Percentiles rank a stretch among this genome's conserved stretches.
Evolutionary conservation across 164 flowering plant genomes (phyloP).

Genomic region (Magnolia kwangsiensis): DNA sequence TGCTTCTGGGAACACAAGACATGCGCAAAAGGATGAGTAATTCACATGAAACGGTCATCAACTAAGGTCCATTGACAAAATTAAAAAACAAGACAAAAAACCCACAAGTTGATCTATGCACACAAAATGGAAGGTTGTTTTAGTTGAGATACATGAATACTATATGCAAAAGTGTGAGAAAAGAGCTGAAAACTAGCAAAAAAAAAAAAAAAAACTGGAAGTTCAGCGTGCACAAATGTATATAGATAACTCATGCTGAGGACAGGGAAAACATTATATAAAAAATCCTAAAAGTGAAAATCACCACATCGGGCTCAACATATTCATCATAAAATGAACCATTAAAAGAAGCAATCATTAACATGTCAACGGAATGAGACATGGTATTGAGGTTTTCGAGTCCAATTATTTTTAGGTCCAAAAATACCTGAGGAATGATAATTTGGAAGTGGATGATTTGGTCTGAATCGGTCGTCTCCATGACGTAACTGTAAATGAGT

Average conservation of each 20-base stretch:
- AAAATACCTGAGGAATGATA: slow-evolving; percentile 56
- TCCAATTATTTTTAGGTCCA: neutral
- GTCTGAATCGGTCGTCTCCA: slow-evolving; percentile 59
- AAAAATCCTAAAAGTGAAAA: neutral
- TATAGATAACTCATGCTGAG: neutral
- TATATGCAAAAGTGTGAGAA: no score
- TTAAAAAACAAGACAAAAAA: no score
- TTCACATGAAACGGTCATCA: no score
- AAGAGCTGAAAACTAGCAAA: no score
- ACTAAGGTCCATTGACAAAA: no score
- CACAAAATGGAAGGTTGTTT: no score
- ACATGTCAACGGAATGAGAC: neutral
- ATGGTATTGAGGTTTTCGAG: neutral
- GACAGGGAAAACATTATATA: neutral
- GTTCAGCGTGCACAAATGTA: no score
- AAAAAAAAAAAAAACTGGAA: no score
- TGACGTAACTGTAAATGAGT: slow-evolving; percentile 44
- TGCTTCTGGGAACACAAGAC: no score
- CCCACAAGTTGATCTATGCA: no score
- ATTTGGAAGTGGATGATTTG: slow-evolving; percentile 35
- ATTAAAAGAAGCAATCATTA: neutral
- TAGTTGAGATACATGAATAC: no score
- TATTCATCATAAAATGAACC: neutral
- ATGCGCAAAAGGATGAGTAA: no score
- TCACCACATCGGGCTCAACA: neutral